Percentiles rank a stretch among this genome's conserved stretches.
Conservation (phyloP, 164 flowering plant species). For the Berberis vulgaris region DNA sequence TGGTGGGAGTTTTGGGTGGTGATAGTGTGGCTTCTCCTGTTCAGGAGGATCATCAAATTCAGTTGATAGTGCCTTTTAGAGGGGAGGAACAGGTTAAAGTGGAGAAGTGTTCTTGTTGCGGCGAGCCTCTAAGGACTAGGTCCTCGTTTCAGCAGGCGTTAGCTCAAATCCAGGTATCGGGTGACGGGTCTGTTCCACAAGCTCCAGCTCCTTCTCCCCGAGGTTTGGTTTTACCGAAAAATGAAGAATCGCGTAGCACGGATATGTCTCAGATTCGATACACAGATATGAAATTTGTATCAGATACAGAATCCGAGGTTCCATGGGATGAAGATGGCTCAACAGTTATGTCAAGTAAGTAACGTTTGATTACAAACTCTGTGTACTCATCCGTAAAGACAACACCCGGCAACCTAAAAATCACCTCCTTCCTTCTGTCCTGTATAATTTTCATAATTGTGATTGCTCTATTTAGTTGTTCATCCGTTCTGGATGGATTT, state of each 20-base stretch:
- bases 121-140: slow-evolving; percentile 42
- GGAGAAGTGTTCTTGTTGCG: slow-evolving; percentile 69
- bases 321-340: slow-evolving; percentile 30
- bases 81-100: slow-evolving; percentile 17
- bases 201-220: slow-evolving; percentile 55
- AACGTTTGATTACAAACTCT: too few relatives aligned
- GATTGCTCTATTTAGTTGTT: not conserved
- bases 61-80: slow-evolving; percentile 16
- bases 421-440: too few relatives aligned
- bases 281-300: slow-evolving; percentile 36
- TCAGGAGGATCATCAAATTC: slow-evolving; percentile 38
- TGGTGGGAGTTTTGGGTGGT: slow-evolving; percentile 49
- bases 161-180: slow-evolving; percentile 7
- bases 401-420: too few relatives aligned
- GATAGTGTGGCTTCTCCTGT: slow-evolving; percentile 40
- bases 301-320: slow-evolving; percentile 34
- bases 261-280: slow-evolving; percentile 33
- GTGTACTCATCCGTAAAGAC: too few relatives aligned
- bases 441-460: too few relatives aligned
- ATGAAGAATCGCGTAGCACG: slow-evolving; percentile 22
- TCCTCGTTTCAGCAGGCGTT: slow-evolving; percentile 11
- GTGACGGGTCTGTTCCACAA: slow-evolving; percentile 17
- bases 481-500: slow-evolving; percentile 1
- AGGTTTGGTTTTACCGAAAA: slow-evolving; percentile 17
- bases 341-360: not conserved